Base-by-base conservation (phyloP, 495 filamentous ascomycete species). In the Neurospora sp. region DNA sequence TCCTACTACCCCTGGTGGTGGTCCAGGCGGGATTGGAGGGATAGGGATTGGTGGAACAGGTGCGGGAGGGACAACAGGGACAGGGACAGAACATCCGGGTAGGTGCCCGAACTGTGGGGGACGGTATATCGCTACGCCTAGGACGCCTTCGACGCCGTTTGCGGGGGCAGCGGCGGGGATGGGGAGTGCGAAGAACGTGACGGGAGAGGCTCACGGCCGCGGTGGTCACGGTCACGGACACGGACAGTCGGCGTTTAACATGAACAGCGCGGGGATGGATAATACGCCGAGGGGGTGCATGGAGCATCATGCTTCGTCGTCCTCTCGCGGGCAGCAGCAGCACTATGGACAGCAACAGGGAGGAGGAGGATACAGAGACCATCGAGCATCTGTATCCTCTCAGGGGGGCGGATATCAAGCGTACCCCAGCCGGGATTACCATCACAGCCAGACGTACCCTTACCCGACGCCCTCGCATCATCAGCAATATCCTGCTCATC, bases 101-200 rank as follows among this genome's bases (percentile, higher is more conserved):
- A 84, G 87, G 71, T 93, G 91, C 75, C 80, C 83, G 3, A 89
- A 87, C 80, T 91, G 90, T 73, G 87, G 88, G 39, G 89, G 90
- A 20, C 82, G 89, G 14, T 89, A 86, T 72, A 89, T 91, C 69
- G 85, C 86, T 40, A 87, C 88, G 35, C 86, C 88, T 9, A 80
- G 82, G 68, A 86, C 85, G 18, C 87, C 87, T 4, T 78, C 79
- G 31, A 89, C 86, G n/a, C 87, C 86, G 14, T 88, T 83, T 76
- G 71, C 82, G 48, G 76, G 79, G n/a, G 39, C 35, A 0, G 35
- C 35, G 35, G 35, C 35, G 35, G 35, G 35, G 6, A 37, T 37
- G 4, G 35, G 35, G 35, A 37, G 35, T 37, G 35, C 5, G 35
- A 37, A 37, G 35, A 37, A 4, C 2, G 31, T 35, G 31, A 2